phyloP scores from a whole-genome alignment of 495 filamentous ascomycete species.

The Podospora bellae-mahoneyi region DNA sequence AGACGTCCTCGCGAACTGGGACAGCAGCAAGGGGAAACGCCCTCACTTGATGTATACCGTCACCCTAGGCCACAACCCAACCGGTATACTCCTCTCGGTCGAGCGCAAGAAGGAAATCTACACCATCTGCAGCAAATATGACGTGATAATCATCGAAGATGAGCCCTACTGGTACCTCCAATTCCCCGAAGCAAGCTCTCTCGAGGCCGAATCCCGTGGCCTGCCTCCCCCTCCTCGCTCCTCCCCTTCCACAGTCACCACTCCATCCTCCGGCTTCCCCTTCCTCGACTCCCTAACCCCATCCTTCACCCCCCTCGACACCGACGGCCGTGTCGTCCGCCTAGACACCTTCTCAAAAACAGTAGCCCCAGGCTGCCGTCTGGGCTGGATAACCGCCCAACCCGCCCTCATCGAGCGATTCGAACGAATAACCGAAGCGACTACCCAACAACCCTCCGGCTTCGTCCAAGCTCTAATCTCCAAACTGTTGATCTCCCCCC shows the following conservation, averaged over 20 bases:
- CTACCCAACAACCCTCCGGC: conserved; percentile 79
- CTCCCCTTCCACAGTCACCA: conserved; percentile 3
- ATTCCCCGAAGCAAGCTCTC: conserved; percentile 62
- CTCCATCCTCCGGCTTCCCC: conserved; percentile 60
- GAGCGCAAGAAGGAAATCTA: conserved; percentile 75
- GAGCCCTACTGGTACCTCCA: conserved; percentile 97
- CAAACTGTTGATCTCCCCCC: conserved; percentile 69
- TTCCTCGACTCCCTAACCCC: conserved; percentile 86
- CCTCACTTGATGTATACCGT: conserved; percentile 90
- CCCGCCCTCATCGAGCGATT: conserved; percentile 72
- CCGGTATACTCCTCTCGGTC: conserved; percentile 66
- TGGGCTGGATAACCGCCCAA: conserved; percentile 83
- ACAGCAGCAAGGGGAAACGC: conserved; percentile 62
- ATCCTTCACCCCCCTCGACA: conserved; percentile 67
- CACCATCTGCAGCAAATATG: conserved; percentile 73
- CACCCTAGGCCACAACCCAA: conserved; percentile 90
- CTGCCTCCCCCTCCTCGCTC: conserved; percentile 12
- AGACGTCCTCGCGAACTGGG: conserved; percentile 80
- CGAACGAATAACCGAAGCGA: conserved; percentile 62
- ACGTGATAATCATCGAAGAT: conserved; percentile 91
- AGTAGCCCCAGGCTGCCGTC: conserved; percentile 72
- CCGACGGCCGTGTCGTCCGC: conserved; percentile 80
- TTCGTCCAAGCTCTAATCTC: conserved; percentile 83
- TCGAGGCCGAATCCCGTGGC: conserved; percentile 47
- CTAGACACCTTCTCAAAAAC: conserved; percentile 83